These are phyloP conservation scores for Xylaria sp. DNA, from an alignment of 2,329 filamentous ascomycete species.

Conservation along the genomic window DNA sequence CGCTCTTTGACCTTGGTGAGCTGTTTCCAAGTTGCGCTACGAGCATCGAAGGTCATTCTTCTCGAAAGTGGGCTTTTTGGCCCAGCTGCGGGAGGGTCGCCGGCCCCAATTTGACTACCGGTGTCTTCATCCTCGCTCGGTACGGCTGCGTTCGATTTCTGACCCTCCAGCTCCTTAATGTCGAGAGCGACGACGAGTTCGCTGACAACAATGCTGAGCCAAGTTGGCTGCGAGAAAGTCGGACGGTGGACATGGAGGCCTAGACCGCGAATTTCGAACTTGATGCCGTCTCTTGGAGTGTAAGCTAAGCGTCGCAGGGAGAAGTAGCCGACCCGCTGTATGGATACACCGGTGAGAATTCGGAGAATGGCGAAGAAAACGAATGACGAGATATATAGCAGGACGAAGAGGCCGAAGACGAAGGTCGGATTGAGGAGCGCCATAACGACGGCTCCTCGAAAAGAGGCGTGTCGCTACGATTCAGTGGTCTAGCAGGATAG, in stretches of 20 bases:
- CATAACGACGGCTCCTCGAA: conserved; percentile 52
- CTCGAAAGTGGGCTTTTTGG: conserved; percentile 41
- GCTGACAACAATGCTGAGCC: conserved; percentile 87
- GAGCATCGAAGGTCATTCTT: conserved; percentile 44
- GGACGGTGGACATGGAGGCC: conserved; percentile 89
- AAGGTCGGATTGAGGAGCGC: conserved; percentile 78
- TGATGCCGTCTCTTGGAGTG: conserved; percentile 84
- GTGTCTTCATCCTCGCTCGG: conserved; percentile 34
- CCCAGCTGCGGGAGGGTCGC: conserved; percentile 32
- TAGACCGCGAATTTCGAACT: conserved; percentile 86
- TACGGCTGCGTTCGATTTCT: conserved; percentile 46
- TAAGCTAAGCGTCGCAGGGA: conserved; percentile 91
- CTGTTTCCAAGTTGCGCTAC: conserved; percentile 79
- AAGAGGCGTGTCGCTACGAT: conserved; percentile 36
- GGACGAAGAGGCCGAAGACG: conserved; percentile 80
- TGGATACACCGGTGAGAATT: conserved; percentile 91
- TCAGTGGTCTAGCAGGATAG: conserved; percentile 20
- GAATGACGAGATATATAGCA: conserved; percentile 90
- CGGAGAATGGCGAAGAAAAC: conserved; percentile 91
- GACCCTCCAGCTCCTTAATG: conserved; percentile 66
- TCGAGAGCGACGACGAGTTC: conserved; percentile 87
- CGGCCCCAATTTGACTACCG: conserved; percentile 27
- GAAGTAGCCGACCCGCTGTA: conserved; percentile 92
- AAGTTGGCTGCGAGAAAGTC: conserved; percentile 96
- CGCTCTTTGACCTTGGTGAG: conserved; percentile 81